Conservation (phyloP, 2,329 filamentous ascomycete species). For the Cytospora leucostoma region DNA sequence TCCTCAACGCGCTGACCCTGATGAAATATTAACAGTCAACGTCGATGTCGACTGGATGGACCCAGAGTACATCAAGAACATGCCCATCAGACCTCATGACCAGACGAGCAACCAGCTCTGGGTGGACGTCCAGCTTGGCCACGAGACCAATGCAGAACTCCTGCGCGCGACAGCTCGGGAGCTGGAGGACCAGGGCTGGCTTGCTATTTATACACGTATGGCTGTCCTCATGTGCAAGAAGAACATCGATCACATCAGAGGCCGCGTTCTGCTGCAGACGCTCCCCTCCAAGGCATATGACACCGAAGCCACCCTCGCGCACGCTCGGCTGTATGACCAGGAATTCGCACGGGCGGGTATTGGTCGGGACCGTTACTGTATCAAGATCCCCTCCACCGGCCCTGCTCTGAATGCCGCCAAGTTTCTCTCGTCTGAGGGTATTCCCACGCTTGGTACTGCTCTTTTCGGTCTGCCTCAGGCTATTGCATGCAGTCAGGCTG, state of each 20-base stretch:
- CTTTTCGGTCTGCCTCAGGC: constrained; percentile 51
- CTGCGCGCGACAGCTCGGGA: constrained; percentile 45
- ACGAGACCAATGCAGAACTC: constrained; percentile 46
- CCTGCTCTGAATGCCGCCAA: constrained; percentile 49
- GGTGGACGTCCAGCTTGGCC: constrained; percentile 49
- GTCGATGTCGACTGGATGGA: constrained; percentile 57
- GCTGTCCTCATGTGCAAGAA: constrained; percentile 49
- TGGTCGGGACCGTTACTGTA: constrained; percentile 48
- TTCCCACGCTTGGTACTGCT: constrained; percentile 49
- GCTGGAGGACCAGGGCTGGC: constrained; percentile 48
- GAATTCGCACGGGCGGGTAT: constrained; percentile 50
- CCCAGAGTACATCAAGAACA: constrained; percentile 47
- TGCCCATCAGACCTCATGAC: constrained; percentile 48
- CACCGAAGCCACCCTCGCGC: constrained; percentile 45
- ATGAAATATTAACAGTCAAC: constrained; percentile 41
- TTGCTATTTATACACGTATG: constrained; percentile 50
- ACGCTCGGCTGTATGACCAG: constrained; percentile 47
- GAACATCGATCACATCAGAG: constrained; percentile 48
- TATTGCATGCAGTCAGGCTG: constrained; percentile 50
- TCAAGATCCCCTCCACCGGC: constrained; percentile 54
- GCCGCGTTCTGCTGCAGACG: constrained; percentile 51
- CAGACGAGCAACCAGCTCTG: constrained; percentile 53
- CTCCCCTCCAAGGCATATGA: constrained; percentile 50
- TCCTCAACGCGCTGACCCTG: neutral
- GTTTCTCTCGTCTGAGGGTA: constrained; percentile 45